Evolutionary conservation across 176 grass and related monocot species (phyloP).

Genomic region (Musa acuminata): DNA sequence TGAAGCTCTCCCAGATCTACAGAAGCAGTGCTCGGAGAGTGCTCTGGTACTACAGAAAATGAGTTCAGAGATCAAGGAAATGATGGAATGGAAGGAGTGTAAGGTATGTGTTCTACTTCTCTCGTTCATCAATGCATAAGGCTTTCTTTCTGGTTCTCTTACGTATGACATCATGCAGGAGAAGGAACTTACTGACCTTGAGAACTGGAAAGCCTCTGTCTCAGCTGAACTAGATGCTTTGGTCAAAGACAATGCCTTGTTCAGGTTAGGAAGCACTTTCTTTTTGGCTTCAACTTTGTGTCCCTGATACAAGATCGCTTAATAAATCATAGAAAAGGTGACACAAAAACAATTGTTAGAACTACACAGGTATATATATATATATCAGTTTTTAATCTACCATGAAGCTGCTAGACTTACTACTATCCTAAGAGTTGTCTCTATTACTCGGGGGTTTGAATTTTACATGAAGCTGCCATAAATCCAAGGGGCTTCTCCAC

Average conservation of each 20-base stretch:
- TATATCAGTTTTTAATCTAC: too few relatives aligned
- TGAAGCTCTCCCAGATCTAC: slow-evolving; percentile 46
- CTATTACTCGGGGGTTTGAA: too few relatives aligned
- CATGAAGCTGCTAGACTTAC: too few relatives aligned
- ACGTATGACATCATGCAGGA: slow-evolving; percentile 31
- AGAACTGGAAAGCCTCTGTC: slow-evolving; percentile 43
- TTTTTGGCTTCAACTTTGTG: background rate
- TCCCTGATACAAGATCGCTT: too few relatives aligned
- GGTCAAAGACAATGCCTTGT: slow-evolving; percentile 44
- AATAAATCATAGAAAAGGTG: too few relatives aligned
- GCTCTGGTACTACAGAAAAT: slow-evolving; percentile 32
- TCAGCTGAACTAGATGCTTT: slow-evolving; percentile 54
- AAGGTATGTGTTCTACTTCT: slow-evolving; percentile 21
- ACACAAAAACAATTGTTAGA: too few relatives aligned
- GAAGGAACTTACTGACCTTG: slow-evolving; percentile 45
- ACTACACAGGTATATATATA: too few relatives aligned
- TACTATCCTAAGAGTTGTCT: too few relatives aligned
- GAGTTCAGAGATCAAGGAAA: slow-evolving; percentile 31
- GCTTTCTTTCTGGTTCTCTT: background rate
- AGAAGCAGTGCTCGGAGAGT: slow-evolving; percentile 42
- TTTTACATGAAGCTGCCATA: too few relatives aligned
- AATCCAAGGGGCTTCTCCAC: too few relatives aligned
- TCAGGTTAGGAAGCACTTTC: slow-evolving; percentile 34
- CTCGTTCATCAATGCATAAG: background rate
- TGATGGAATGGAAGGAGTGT: slow-evolving; percentile 30